Evolutionary conservation across 768 basidiomycete genomes (phyloP).

Genomic region (Boletus sensibilis): DNA sequence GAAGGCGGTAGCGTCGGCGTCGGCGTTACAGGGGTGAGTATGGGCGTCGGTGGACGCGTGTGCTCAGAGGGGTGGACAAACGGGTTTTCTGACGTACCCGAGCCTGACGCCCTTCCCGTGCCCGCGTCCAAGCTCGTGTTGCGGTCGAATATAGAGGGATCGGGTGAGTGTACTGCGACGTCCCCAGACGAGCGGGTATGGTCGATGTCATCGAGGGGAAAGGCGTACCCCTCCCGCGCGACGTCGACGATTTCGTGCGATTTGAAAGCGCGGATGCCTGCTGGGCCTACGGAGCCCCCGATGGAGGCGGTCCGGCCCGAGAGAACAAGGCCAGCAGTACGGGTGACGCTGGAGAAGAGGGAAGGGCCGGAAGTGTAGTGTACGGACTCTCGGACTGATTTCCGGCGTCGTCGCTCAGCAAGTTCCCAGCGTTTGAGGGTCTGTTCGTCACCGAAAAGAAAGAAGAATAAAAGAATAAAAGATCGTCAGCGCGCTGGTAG

Average conservation of each 20-base stretch:
- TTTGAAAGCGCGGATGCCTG: slow-evolving; percentile 44
- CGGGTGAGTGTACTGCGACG: slow-evolving; percentile 35
- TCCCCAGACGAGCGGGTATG: slow-evolving; percentile 35
- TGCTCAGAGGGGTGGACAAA: slow-evolving; percentile 36
- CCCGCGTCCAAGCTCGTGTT: slow-evolving; percentile 11
- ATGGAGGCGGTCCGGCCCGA: slow-evolving; percentile 36
- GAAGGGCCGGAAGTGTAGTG: slow-evolving; percentile 35
- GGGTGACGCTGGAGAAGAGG: slow-evolving; percentile 56
- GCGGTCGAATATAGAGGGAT: slow-evolving; percentile 20
- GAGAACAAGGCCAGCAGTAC: slow-evolving; percentile 60
- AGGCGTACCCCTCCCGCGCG: slow-evolving; percentile 28
- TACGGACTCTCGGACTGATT: slow-evolving; percentile 61
- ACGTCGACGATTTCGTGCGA: slow-evolving; percentile 52
- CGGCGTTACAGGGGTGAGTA: not conserved
- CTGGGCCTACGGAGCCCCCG: slow-evolving; percentile 26
- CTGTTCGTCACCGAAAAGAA: slow-evolving; percentile 36
- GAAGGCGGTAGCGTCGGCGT: not conserved
- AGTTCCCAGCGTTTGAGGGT: slow-evolving; percentile 77
- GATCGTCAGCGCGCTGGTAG: slow-evolving; percentile 1
- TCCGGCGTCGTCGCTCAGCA: slow-evolving; percentile 73
- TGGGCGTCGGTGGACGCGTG: not conserved
- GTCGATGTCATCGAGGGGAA: slow-evolving; percentile 56
- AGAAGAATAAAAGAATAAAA: not conserved
- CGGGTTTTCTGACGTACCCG: slow-evolving; percentile 40
- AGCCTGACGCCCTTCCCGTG: not conserved